Evolutionary conservation across 805 yeast species (phyloP).

Genomic region (Candida stauntonica): DNA sequence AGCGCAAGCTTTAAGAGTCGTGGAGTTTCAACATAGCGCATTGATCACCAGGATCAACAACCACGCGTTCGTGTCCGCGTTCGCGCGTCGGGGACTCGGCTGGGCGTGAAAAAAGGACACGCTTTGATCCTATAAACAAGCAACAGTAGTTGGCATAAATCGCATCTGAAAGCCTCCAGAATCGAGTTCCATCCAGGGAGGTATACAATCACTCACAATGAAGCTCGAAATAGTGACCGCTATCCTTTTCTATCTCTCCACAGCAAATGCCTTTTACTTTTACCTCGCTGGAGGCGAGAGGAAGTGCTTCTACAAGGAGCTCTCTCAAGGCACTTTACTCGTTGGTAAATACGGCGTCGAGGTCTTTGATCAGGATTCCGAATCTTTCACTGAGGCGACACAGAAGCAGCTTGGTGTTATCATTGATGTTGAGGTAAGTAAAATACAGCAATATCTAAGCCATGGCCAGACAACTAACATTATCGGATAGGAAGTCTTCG

Average conservation of each 20-base stretch:
- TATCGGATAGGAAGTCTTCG: constrained; percentile 53
- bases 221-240: constrained; percentile 14
- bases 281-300: constrained; percentile 48
- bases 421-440: constrained; percentile 38
- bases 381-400: constrained; percentile 32
- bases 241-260: constrained; percentile 23
- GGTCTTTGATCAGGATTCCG: constrained; percentile 34
- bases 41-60: too few relatives aligned
- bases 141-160: not conserved
- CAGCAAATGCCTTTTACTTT: constrained; percentile 41
- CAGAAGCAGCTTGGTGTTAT: constrained; percentile 35
- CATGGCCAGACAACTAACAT: constrained; percentile 9
- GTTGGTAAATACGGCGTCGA: constrained; percentile 48
- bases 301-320: constrained; percentile 54
- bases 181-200: too few relatives aligned
- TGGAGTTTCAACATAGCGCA: too few relatives aligned
- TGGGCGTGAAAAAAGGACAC: constrained; percentile 10
- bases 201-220: constrained; percentile 4
- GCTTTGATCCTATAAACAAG: constrained; percentile 8
- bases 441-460: too few relatives aligned
- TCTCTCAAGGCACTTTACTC: constrained; percentile 44
- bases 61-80: too few relatives aligned
- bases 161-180: too few relatives aligned
- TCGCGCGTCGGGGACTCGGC: constrained; percentile 3
- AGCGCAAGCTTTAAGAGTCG: too few relatives aligned